Evolutionary conservation across 305 asterid species (phyloP), one percentile per base, ranked within the genome.

Genomic region (Fraxinus baroniana): DNA sequence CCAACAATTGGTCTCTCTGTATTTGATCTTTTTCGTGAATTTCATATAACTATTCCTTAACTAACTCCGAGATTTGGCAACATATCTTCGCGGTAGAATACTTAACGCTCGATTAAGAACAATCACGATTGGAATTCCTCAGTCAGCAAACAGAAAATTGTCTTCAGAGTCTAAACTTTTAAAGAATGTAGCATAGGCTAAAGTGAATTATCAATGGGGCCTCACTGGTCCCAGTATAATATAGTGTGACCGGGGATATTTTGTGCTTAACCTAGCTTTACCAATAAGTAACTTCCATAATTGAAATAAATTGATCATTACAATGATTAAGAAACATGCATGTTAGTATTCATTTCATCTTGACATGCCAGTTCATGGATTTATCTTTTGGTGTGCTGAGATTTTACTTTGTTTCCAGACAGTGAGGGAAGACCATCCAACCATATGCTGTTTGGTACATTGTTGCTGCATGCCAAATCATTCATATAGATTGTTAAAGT

Each of bases 391-490:
- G 36, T 66, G 18, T 66, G n/a, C 73, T 26, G 36, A 66, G 35
- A 66, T 66, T 66, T 66, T 66, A 66, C 35, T 66, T 66, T 24
- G 73, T 66, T 26, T 71, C 76, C 17, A 15, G 76, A 71, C 76
- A 32, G 76, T 7, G 76, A 71, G 41, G 37, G 46, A 71, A 71
- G 46, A 71, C 46, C 41, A 32, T 71, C 76, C 32, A 33, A 17
- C 46, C 46, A 68, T 28, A 13, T 68, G 37, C 74, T 28, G 37
- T 68, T 68, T 28, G 36, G 15, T 30, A 68, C 71, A 60, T 13
- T 68, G 74, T 28, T 68, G 39, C 39, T 68, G 74, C 74, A 30
- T 15, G 76, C 22, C 24, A 71, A 71, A 66, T 66, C 22, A 71
- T 71, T 71, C 26, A 71, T 32, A 17, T 33, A 71, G 76, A 15